phyloP scores from a whole-genome alignment of 176 grass and related monocot species.

The Oryza longistaminata region DNA sequence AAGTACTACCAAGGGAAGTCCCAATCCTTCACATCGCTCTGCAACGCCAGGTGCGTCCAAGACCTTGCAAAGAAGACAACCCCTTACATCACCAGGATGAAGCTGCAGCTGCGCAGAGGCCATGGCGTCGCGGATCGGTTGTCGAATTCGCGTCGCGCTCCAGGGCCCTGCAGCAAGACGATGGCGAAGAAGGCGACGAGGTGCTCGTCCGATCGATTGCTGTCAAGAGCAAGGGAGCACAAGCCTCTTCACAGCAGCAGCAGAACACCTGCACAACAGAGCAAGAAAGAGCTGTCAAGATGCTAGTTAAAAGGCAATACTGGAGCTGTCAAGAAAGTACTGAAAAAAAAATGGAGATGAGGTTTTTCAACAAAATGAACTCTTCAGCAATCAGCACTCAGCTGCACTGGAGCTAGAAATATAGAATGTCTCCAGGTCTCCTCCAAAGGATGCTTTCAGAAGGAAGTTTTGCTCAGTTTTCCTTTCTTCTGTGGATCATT shows the following conservation, averaged over 20 bases:
- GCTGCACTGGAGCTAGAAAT: not conserved
- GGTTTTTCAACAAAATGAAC: not conserved
- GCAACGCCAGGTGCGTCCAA: conserved; percentile 36
- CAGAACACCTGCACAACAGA: conserved; percentile 12
- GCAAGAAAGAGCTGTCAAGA: conserved; percentile 27
- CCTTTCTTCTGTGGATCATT: not conserved
- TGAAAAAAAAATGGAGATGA: not conserved
- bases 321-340: too few relatives aligned
- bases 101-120: conserved; percentile 35
- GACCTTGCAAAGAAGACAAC: conserved; percentile 57
- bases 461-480: not conserved
- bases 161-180: conserved; percentile 41
- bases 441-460: not conserved
- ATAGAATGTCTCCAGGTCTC: not conserved
- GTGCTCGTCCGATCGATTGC: conserved; percentile 9
- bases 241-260: conserved; percentile 14
- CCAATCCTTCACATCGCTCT: conserved; percentile 61
- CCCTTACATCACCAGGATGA: conserved; percentile 39
- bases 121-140: conserved; percentile 17
- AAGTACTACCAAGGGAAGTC: conserved; percentile 63
- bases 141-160: not conserved
- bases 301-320: not conserved
- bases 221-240: conserved; percentile 37
- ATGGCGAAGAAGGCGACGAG: conserved; percentile 44
- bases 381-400: not conserved